phyloP scores from a whole-genome alignment of 2,329 filamentous ascomycete genomes.

The Colletotrichum theobromicola region DNA sequence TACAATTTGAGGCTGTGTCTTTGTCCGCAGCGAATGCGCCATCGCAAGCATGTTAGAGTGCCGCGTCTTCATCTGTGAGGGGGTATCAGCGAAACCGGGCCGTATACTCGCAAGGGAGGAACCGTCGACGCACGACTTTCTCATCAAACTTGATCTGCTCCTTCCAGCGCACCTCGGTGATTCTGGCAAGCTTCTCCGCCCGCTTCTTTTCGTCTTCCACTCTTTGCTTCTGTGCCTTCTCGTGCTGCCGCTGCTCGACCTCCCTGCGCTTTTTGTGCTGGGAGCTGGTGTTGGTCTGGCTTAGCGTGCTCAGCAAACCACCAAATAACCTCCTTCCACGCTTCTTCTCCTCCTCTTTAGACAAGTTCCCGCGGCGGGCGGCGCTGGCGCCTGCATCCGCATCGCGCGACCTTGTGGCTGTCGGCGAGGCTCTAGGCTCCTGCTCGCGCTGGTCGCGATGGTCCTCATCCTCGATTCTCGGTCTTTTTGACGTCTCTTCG shows the following conservation, averaged over 20 bases:
- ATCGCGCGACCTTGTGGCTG: not conserved
- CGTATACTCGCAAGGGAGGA: not conserved
- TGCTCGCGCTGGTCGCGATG: not conserved
- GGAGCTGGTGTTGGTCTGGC: conserved; percentile 68
- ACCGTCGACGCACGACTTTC: conserved; percentile 66
- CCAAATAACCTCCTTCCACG: conserved; percentile 88
- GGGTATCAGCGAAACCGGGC: conserved; percentile 26
- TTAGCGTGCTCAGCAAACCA: conserved; percentile 77
- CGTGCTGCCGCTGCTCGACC: conserved; percentile 82
- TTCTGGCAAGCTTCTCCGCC: conserved; percentile 67
- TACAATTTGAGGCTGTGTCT: conserved; percentile 75
- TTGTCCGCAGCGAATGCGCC: conserved; percentile 78
- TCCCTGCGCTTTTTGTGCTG: conserved; percentile 76
- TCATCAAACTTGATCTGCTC: conserved; percentile 81
- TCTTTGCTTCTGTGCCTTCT: conserved; percentile 75
- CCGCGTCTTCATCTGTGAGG: conserved; percentile 70
- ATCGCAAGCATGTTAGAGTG: conserved; percentile 75
- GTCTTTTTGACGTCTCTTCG: conserved; percentile 21
- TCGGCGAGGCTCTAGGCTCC: not conserved
- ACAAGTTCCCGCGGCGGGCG: conserved; percentile 37
- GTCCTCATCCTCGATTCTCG: conserved; percentile 17
- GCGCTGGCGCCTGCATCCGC: conserved; percentile 20
- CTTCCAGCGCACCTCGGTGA: conserved; percentile 64
- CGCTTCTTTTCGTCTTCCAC: conserved; percentile 73
- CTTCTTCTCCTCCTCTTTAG: conserved; percentile 74